phyloP scores from a whole-genome alignment of 2,329 filamentous ascomycete species.

The Arthrobotrys sphaeroides region DNA sequence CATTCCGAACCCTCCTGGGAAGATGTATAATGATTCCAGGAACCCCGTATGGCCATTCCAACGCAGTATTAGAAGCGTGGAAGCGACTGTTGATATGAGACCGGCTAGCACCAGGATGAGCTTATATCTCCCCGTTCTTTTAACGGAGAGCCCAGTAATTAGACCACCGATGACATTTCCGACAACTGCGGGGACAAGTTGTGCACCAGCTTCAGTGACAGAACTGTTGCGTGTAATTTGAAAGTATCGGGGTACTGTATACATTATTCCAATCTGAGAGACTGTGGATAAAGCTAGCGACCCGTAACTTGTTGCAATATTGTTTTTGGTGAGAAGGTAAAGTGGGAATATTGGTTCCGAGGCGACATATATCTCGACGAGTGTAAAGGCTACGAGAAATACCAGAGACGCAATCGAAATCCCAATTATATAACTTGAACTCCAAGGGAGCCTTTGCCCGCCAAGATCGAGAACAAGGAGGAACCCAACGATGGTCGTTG shows the following conservation, averaged over 20 bases:
- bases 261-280: constrained; percentile 67
- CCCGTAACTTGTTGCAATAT: constrained; percentile 67
- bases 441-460: constrained; percentile 40
- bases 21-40: constrained; percentile 69
- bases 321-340: constrained; percentile 65
- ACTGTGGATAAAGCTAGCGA: constrained; percentile 61
- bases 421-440: constrained; percentile 25
- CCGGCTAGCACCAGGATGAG: constrained; percentile 65
- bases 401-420: constrained; percentile 10
- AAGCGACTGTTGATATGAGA: constrained; percentile 28
- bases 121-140: constrained; percentile 71
- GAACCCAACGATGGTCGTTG: constrained; percentile 50
- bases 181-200: constrained; percentile 73
- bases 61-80: constrained; percentile 60
- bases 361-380: constrained; percentile 63
- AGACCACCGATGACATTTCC: constrained; percentile 74
- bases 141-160: constrained; percentile 69
- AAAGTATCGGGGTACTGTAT: constrained; percentile 75
- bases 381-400: constrained; percentile 24
- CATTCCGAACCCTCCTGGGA: constrained; percentile 68
- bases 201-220: constrained; percentile 69
- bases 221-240: constrained; percentile 70
- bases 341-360: constrained; percentile 71
- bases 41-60: constrained; percentile 71
- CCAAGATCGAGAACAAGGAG: constrained; percentile 57